A percentile compares a stretch with the other conserved stretches of the same genome.
phyloP scores from a whole-genome alignment of 495 filamentous ascomycete species.

The Amphirosellinia nigrospora region DNA sequence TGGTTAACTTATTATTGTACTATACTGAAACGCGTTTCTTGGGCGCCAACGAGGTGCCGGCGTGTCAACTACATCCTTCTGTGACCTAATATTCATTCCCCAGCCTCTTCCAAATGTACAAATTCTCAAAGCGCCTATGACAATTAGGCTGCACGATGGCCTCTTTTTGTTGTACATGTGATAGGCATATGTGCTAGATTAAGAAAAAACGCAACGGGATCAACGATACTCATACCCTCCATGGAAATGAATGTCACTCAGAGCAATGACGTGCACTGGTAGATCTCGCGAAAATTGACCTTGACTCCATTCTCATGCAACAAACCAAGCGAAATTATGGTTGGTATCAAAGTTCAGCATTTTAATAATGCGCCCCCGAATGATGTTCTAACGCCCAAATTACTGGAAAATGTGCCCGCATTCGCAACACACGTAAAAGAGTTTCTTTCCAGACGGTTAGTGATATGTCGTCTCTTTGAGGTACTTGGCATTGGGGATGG shows the following conservation, averaged over 20 bases:
- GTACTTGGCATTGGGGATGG: background rate
- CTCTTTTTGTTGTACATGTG: slow-evolving; percentile 12
- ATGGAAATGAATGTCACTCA: slow-evolving; percentile 2
- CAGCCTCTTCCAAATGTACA: slow-evolving; percentile 19
- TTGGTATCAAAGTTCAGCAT: slow-evolving; percentile 29
- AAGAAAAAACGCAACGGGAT: background rate
- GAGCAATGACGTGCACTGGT: background rate
- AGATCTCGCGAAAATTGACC: slow-evolving; percentile 20
- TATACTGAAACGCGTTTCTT: slow-evolving; percentile 29
- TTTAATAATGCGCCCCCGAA: slow-evolving; percentile 11
- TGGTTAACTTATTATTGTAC: slow-evolving; percentile 29
- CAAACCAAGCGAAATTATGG: slow-evolving; percentile 26
- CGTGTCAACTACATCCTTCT: slow-evolving; percentile 11
- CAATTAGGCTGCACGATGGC: slow-evolving; percentile 2
- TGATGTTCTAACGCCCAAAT: slow-evolving; percentile 20
- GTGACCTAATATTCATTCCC: slow-evolving; percentile 5
- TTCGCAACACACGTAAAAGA: slow-evolving; percentile 94
- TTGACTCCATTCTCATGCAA: slow-evolving; percentile 37
- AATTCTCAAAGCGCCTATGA: slow-evolving; percentile 17
- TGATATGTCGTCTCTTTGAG: slow-evolving; percentile 18
- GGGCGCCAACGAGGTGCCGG: slow-evolving; percentile 20
- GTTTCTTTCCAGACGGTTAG: slow-evolving; percentile 68
- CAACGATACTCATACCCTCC: background rate
- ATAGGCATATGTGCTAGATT: slow-evolving; percentile 11
- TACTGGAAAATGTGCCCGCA: slow-evolving; percentile 86